Base-by-base conservation (phyloP, 192 early-diverging fungal genomes). In the Diversispora eburnea region DNA sequence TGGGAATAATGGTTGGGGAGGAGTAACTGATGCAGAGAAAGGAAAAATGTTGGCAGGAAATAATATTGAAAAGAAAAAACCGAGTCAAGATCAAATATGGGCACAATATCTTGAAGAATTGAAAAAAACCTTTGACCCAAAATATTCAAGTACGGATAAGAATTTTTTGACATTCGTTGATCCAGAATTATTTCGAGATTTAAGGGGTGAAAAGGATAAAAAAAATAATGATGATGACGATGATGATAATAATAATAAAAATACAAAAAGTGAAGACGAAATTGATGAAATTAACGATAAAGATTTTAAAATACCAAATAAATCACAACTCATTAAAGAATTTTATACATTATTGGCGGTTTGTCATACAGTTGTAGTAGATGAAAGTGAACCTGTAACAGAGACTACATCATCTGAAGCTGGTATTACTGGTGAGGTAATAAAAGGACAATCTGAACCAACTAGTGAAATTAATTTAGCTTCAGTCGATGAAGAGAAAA, bases 301-400 rank as follows among this genome's bases (percentile, higher is more conserved):
- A 3, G 58, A n/a, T 0, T 42, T 19, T 41, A 70, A 13, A 43
- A 19, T 48, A 33, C 8, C 22, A 13, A 55, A 79, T 73, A 41
- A 87, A 90, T 17, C 83, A 87, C 7, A 81, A 84, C 12, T 87
- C 85, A 9, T 83, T 95, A 79, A 84, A 20, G 92, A 97, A 73
- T 99, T 98, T 68, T 92, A 96, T 77, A 91, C 88, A 3, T 82
- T 95, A 22, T 79, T 99, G 22, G 91, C 95, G 12, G 84, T 97
- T 0, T 99, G 96, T 77, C 96, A 99, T 79, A 98, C 97, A 0
- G 96, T 97, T 1, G 84, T 99, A 9, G 90, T 95, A 1, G 96
- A 98, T 42, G 74, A 76, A 3, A 74, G 75, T 9, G 43, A 33
- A 45, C 25, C 81, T 15, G 86, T 78, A 47, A 80, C 83, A 42